Conservation (phyloP, 1,139 yeast genomes). For the Pichia sp. region DNA sequence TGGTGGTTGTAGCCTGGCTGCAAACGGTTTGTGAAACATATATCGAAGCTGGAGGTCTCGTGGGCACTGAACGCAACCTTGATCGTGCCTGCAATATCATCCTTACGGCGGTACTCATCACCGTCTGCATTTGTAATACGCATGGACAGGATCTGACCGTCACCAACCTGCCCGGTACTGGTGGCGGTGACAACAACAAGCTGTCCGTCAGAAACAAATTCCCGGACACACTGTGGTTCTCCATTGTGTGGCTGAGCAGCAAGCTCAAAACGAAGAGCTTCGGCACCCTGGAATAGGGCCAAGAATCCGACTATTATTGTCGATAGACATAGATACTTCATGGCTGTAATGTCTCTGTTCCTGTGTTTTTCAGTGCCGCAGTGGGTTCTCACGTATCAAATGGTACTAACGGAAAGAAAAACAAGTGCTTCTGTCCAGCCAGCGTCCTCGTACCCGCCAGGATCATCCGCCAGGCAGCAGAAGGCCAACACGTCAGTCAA, state of each 20-base stretch:
- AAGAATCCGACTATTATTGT: neutral
- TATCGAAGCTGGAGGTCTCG: constrained; percentile 79
- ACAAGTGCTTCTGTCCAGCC: neutral
- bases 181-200: constrained; percentile 77
- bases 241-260: constrained; percentile 24
- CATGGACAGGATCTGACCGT: constrained; percentile 75
- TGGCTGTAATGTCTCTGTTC: neutral
- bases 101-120: constrained; percentile 63
- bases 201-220: constrained; percentile 78
- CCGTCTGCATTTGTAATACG: constrained; percentile 62
- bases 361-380: neutral
- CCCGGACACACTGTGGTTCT: constrained; percentile 73
- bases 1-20: constrained; percentile 38
- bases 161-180: constrained; percentile 70
- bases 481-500: constrained; percentile 3
- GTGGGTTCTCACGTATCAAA: neutral
- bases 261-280: constrained; percentile 30
- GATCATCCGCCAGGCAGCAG: neutral
- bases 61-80: constrained; percentile 82
- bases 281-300: constrained; percentile 13
- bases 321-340: constrained; percentile 4
- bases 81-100: constrained; percentile 58
- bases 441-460: too few species aligned
- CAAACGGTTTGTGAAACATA: constrained; percentile 74
- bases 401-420: neutral